Evolutionary conservation across 208 protist genomes (phyloP).

Genomic region (Trypanosoma scelopori): DNA sequence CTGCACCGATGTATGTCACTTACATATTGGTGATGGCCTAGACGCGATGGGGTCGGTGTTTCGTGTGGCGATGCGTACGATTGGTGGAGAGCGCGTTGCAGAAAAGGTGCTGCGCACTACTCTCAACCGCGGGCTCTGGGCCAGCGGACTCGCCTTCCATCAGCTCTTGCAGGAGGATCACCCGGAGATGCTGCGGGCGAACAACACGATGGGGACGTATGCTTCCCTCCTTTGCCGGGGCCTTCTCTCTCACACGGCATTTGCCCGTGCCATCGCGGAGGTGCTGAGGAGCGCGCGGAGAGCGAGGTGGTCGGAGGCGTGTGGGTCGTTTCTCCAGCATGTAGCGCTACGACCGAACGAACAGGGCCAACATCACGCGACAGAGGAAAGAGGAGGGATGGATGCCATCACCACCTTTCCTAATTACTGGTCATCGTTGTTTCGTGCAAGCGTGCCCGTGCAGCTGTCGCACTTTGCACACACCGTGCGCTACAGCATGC

Average conservation of each 20-base stretch:
- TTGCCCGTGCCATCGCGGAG: slow-evolving; percentile 46
- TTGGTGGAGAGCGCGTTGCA: slow-evolving; percentile 34
- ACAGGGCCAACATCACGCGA: neutral
- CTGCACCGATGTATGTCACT: slow-evolving; percentile 51
- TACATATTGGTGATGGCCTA: slow-evolving; percentile 14
- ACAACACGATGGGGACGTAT: slow-evolving; percentile 41
- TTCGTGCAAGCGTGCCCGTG: slow-evolving; percentile 28
- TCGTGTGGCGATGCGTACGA: slow-evolving; percentile 37
- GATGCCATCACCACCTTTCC: neutral
- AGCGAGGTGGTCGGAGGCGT: slow-evolving; percentile 50
- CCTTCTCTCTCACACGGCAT: slow-evolving; percentile 42
- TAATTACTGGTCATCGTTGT: slow-evolving; percentile 19
- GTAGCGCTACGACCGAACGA: neutral
- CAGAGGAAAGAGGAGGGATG: neutral
- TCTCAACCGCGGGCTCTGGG: slow-evolving; percentile 57
- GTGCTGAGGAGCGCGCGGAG: slow-evolving; percentile 35
- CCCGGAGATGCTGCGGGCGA: slow-evolving; percentile 43
- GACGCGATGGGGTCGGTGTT: slow-evolving; percentile 42
- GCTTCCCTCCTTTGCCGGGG: slow-evolving; percentile 44
- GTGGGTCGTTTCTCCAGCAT: slow-evolving; percentile 48
- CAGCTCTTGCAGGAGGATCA: slow-evolving; percentile 48
- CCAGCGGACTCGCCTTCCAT: slow-evolving; percentile 58
- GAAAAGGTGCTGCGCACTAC: slow-evolving; percentile 50
- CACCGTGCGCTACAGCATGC: slow-evolving; percentile 58
- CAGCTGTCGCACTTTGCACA: slow-evolving; percentile 51